Conservation (phyloP, 2,329 filamentous ascomycete species). For the Emmonsiellopsis sp. region DNA sequence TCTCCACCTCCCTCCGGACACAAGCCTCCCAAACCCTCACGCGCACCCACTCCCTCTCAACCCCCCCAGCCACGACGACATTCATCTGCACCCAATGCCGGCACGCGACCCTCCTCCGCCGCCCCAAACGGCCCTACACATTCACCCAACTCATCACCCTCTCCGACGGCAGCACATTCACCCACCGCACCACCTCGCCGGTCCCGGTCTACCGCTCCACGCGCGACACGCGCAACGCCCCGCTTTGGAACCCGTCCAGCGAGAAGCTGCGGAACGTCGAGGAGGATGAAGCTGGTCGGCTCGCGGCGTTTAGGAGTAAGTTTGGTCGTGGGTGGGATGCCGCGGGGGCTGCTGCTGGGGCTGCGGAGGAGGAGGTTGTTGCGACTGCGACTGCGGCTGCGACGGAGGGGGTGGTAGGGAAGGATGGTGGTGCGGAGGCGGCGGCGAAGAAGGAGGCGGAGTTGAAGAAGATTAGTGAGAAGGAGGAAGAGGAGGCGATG, state of each 20-base stretch:
- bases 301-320: constrained; percentile 74
- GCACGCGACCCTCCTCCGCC: constrained; percentile 74
- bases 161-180: constrained; percentile 76
- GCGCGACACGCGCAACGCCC: constrained; percentile 83
- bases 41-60: constrained; percentile 27
- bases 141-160: constrained; percentile 96
- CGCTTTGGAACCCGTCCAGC: constrained; percentile 82
- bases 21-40: constrained; percentile 3
- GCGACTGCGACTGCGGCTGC: constrained; percentile 16
- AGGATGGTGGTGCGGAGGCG: constrained; percentile 20
- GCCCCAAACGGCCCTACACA: constrained; percentile 86
- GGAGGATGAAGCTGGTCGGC: constrained; percentile 83
- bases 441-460: constrained; percentile 28
- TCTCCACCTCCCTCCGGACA: constrained; percentile 19
- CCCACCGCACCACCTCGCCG: constrained; percentile 42
- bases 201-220: constrained; percentile 50
- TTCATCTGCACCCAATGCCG: constrained; percentile 55
- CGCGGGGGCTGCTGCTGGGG: constrained; percentile 27
- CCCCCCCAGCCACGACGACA: constrained; percentile 29
- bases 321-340: constrained; percentile 82
- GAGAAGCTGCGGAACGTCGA: constrained; percentile 79
- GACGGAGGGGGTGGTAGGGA: constrained; percentile 16
- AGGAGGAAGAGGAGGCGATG: constrained; percentile 38
- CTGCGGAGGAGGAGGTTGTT: constrained; percentile 13
- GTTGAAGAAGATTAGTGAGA: background rate